Evolutionary conservation across 2,329 filamentous ascomycete species (phyloP).

Genomic region (Gremmenia infestans): DNA sequence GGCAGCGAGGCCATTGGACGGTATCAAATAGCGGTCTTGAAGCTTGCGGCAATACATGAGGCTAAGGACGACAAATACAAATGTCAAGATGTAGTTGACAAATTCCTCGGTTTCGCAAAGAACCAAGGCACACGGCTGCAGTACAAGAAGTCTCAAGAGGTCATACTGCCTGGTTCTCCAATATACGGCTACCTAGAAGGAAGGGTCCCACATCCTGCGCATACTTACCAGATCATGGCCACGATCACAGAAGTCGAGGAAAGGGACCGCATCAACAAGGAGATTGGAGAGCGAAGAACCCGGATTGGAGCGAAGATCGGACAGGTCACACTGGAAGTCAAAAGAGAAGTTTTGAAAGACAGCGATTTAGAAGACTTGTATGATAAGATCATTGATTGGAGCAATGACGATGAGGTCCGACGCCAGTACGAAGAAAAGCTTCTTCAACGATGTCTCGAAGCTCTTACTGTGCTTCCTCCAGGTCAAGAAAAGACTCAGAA

Average conservation of each 20-base stretch:
- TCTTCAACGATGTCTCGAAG: constrained; percentile 73
- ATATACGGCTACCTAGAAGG: constrained; percentile 82
- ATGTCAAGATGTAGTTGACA: constrained; percentile 67
- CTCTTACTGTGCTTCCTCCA: constrained; percentile 61
- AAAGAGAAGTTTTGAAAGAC: constrained; percentile 70
- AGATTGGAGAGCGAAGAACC: constrained; percentile 85
- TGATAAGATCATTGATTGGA: constrained; percentile 83
- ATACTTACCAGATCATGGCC: constrained; percentile 76
- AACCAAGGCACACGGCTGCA: constrained; percentile 67
- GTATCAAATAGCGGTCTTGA: constrained; percentile 69
- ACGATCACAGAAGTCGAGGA: constrained; percentile 83
- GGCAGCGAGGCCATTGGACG: constrained; percentile 62
- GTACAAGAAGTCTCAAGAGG: constrained; percentile 68
- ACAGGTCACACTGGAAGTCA: constrained; percentile 82
- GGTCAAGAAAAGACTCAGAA: constrained; percentile 64
- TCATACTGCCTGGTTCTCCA: constrained; percentile 74
- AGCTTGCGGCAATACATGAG: constrained; percentile 69
- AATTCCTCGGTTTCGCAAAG: constrained; percentile 70
- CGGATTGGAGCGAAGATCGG: constrained; percentile 78
- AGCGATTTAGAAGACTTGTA: constrained; percentile 81
- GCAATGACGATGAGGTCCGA: constrained; percentile 75
- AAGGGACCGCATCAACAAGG: constrained; percentile 79
- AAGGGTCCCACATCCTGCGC: constrained; percentile 70
- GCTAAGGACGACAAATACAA: constrained; percentile 60
- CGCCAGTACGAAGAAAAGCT: constrained; percentile 88